A percentile compares a stretch with the other conserved stretches of the same genome.
These are phyloP conservation scores for Ceratocystis diversiconidia DNA, from an alignment of 2,329 filamentous ascomycete genomes.

Conservation along the genomic window DNA sequence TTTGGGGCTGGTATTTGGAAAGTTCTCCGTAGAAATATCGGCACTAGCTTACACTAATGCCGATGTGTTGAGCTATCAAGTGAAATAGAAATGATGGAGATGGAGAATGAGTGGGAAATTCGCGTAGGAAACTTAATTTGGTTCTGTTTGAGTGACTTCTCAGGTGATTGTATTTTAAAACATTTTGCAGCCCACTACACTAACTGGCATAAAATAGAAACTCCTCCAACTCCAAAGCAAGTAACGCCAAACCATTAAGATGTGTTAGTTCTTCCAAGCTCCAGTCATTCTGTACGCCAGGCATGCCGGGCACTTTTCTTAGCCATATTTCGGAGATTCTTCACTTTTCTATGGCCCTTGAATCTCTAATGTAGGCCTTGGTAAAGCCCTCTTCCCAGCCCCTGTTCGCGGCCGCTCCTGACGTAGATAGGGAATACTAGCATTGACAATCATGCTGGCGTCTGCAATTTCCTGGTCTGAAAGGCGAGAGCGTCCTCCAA, in stretches of 20 bases:
- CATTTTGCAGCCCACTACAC: background rate
- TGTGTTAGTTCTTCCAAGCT: background rate
- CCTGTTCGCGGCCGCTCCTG: constrained; percentile 15
- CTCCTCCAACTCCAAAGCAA: background rate
- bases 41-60: too few species aligned
- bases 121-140: background rate
- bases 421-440: constrained; percentile 11
- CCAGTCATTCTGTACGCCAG: background rate
- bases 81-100: too few species aligned
- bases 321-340: background rate
- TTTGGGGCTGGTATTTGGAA: background rate
- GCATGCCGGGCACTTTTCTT: background rate
- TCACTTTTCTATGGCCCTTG: constrained; percentile 6
- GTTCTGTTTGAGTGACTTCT: background rate
- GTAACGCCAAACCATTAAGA: background rate
- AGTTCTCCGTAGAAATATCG: background rate
- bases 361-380: constrained; percentile 13
- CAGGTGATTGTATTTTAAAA: background rate
- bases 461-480: constrained; percentile 39
- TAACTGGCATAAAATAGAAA: background rate
- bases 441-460: constrained; percentile 50
- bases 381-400: constrained; percentile 13
- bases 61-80: too few species aligned
- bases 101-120: too few species aligned
- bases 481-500: constrained; percentile 9